These are phyloP conservation scores for Corylus americana DNA, from an alignment of 306 rosid species.

Conservation along the genomic window DNA sequence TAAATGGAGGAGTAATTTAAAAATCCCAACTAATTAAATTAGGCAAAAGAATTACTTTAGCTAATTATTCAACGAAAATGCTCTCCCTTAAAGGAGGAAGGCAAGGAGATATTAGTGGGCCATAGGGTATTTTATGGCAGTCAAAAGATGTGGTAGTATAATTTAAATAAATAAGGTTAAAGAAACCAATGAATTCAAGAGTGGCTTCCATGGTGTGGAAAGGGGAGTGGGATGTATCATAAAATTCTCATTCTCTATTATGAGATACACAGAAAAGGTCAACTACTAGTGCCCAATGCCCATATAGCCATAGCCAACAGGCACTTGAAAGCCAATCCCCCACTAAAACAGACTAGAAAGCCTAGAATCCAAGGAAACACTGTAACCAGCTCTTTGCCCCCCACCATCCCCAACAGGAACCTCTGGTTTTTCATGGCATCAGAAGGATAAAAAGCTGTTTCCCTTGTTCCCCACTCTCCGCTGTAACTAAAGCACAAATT, in stretches of 20 bases:
- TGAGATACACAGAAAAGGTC: constrained; percentile 26
- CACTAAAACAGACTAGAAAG: constrained; percentile 47
- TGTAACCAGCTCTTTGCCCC: constrained; percentile 41
- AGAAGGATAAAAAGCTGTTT: constrained; percentile 40
- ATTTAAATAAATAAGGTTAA: neutral
- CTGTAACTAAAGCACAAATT: constrained; percentile 35
- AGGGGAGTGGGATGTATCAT: constrained; percentile 51
- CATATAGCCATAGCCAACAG: constrained; percentile 50
- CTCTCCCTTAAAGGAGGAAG: constrained; percentile 44
- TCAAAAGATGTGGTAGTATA: constrained; percentile 39
- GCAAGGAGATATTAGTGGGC: constrained; percentile 77
- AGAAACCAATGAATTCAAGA: constrained; percentile 34
- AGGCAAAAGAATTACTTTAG: too few relatives aligned
- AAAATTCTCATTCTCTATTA: constrained; percentile 33
- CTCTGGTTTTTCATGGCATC: constrained; percentile 45
- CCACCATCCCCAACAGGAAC: constrained; percentile 57
- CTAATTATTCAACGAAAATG: too few relatives aligned
- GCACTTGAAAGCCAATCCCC: constrained; percentile 51
- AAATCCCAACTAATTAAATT: too few relatives aligned
- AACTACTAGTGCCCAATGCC: neutral
- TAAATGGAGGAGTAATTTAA: too few relatives aligned
- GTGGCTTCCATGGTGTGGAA: constrained; percentile 58
- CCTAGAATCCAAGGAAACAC: constrained; percentile 79
- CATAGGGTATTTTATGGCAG: constrained; percentile 60
- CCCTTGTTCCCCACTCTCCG: constrained; percentile 40